These are phyloP conservation scores for Neoboletus brunneissimus DNA, from an alignment of 768 basidiomycete species.

Conservation along the genomic window DNA sequence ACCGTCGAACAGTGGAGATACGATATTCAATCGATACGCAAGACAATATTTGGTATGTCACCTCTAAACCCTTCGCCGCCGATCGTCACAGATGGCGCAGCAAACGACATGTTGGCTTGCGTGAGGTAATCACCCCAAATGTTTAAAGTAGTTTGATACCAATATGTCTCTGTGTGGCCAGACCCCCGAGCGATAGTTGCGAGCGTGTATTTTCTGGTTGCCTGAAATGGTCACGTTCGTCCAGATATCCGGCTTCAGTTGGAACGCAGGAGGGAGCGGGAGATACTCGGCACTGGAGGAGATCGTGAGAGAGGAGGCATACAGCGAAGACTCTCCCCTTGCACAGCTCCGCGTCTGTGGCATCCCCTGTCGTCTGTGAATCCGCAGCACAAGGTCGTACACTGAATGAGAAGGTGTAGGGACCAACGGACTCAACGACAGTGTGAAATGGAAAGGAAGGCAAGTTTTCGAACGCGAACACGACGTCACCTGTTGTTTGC, in stretches of 20 bases:
- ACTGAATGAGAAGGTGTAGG: conserved; percentile 41
- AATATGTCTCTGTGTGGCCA: conserved; percentile 21
- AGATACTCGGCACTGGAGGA: conserved; percentile 38
- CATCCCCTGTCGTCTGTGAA: conserved; percentile 12
- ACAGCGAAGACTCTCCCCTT: conserved; percentile 35
- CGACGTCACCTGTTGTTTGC: conserved; percentile 23
- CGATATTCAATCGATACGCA: conserved; percentile 20
- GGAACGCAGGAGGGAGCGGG: conserved; percentile 30
- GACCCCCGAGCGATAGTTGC: conserved; percentile 25
- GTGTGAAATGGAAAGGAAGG: conserved; percentile 26
- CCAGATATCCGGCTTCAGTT: conserved; percentile 28
- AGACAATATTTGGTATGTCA: conserved; percentile 30
- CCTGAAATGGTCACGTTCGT: conserved; percentile 39
- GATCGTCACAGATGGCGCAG: conserved; percentile 37
- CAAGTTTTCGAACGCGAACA: conserved; percentile 29
- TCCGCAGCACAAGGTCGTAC: conserved; percentile 31
- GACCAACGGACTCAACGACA: conserved; percentile 38
- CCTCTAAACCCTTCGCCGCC: conserved; percentile 37
- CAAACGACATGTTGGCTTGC: conserved; percentile 43
- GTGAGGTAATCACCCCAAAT: conserved; percentile 41
- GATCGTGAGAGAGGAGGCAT: conserved; percentile 38
- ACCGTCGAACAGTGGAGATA: not conserved
- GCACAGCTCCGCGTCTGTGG: conserved; percentile 29
- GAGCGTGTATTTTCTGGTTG: conserved; percentile 36
- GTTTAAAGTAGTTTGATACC: conserved; percentile 38